These are phyloP conservation scores for Yamadazyma atlantica DNA, from an alignment of 1,139 yeast species.

Conservation along the genomic window DNA sequence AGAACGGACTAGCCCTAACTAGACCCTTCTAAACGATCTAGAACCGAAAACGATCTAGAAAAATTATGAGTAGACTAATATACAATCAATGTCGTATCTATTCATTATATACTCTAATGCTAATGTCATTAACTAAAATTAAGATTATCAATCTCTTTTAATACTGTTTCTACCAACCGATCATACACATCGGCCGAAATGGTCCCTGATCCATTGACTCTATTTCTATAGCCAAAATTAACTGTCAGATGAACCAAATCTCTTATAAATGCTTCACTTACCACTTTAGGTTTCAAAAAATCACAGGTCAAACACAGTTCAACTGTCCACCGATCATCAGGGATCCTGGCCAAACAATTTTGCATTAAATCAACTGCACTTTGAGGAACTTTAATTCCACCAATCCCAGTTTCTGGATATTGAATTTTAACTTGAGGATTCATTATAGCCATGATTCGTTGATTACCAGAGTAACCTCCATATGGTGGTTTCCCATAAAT, in stretches of 20 bases:
- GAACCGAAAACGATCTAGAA: too few species aligned
- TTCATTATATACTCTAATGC: too few species aligned
- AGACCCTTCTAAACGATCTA: too few species aligned
- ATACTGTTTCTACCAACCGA: slow-evolving; percentile 39
- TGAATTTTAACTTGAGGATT: slow-evolving; percentile 79
- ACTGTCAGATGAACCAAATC: slow-evolving; percentile 79
- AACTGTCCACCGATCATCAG: slow-evolving; percentile 65
- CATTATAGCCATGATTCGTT: slow-evolving; percentile 80
- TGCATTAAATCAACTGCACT: slow-evolving; percentile 72
- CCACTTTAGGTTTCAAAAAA: slow-evolving; percentile 74
- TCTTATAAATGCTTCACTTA: slow-evolving; percentile 63
- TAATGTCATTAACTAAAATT: slow-evolving; percentile 27
- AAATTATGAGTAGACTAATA: not conserved
- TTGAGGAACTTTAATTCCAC: slow-evolving; percentile 63
- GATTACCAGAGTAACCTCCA: slow-evolving; percentile 76
- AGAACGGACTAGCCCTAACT: too few species aligned
- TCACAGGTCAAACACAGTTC: slow-evolving; percentile 54
- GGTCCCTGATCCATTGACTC: slow-evolving; percentile 33
- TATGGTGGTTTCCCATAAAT: slow-evolving; percentile 92
- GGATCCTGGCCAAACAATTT: slow-evolving; percentile 72
- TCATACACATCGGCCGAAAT: slow-evolving; percentile 43
- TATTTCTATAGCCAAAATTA: slow-evolving; percentile 55
- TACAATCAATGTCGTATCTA: not conserved
- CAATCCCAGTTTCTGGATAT: slow-evolving; percentile 64
- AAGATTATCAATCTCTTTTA: slow-evolving; percentile 40